Percentiles rank a stretch among this genome's conserved stretches.
Evolutionary conservation across 805 yeast genomes (phyloP).

Genomic region (Nakazawaea molendinolei): DNA sequence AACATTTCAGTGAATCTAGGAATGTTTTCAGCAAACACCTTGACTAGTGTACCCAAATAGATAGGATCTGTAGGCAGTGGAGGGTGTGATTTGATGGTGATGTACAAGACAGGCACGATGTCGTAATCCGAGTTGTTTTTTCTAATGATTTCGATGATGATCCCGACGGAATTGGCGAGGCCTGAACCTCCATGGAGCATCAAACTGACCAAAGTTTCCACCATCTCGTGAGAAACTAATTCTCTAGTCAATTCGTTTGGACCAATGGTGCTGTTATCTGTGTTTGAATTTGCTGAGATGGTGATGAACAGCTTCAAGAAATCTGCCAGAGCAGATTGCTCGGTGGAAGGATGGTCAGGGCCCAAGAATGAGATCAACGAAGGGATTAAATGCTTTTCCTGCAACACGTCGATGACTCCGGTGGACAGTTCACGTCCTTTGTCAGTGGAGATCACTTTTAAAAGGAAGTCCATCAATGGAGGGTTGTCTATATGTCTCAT

Average conservation of each 20-base stretch:
- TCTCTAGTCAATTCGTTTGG: slow-evolving; percentile 93
- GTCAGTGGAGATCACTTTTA: slow-evolving; percentile 88
- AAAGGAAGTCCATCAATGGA: slow-evolving; percentile 85
- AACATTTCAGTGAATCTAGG: slow-evolving; percentile 64
- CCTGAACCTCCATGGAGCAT: slow-evolving; percentile 86
- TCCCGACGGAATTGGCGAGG: slow-evolving; percentile 89
- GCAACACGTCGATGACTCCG: slow-evolving; percentile 73
- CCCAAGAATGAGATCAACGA: slow-evolving; percentile 64
- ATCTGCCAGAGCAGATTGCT: slow-evolving; percentile 92
- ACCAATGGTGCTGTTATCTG: slow-evolving; percentile 87
- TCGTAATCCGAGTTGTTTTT: slow-evolving; percentile 97
- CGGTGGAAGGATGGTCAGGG: slow-evolving; percentile 60
- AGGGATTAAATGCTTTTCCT: slow-evolving; percentile 67
- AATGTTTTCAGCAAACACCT: slow-evolving; percentile 68
- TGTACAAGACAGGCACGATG: slow-evolving; percentile 74
- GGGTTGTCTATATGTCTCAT: slow-evolving; percentile 87
- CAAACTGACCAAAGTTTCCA: slow-evolving; percentile 60
- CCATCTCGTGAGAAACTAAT: slow-evolving; percentile 68
- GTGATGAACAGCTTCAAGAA: slow-evolving; percentile 91
- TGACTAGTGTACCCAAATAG: slow-evolving; percentile 80
- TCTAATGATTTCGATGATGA: slow-evolving; percentile 87
- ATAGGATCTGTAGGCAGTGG: slow-evolving; percentile 92
- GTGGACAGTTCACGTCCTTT: slow-evolving; percentile 76
- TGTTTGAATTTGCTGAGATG: slow-evolving; percentile 87
- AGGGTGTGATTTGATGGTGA: slow-evolving; percentile 82